A percentile compares a stretch with the other conserved stretches of the same genome.
These are phyloP conservation scores for Zizania palustris DNA, from an alignment of 202 grass and related monocot genomes.

Conservation along the genomic window DNA sequence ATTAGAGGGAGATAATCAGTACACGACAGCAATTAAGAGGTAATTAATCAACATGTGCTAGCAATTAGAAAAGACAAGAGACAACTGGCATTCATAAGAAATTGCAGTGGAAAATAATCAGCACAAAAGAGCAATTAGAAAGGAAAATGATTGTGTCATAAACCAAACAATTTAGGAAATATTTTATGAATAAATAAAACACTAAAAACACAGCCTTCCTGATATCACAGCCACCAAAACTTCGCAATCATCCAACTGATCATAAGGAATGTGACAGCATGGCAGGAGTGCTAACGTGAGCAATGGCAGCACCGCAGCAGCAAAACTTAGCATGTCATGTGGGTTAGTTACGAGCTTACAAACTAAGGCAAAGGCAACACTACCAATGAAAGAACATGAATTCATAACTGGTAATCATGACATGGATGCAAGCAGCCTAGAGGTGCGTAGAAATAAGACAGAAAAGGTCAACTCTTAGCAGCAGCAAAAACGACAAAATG, in stretches of 20 bases:
- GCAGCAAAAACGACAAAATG: slow-evolving; percentile 1
- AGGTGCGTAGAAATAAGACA: slow-evolving; percentile 9
- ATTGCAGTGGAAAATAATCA: too few relatives aligned
- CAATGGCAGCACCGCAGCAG: not conserved
- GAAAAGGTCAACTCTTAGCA: not conserved
- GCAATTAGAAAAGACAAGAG: too few relatives aligned
- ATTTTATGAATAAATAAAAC: not conserved
- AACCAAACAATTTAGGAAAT: not conserved
- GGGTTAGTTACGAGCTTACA: not conserved
- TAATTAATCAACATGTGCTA: too few relatives aligned
- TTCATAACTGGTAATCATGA: not conserved
- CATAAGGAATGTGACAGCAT: not conserved
- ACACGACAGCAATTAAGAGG: too few relatives aligned
- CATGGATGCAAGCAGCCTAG: not conserved
- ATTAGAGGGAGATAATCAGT: too few relatives aligned
- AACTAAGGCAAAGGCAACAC: not conserved
- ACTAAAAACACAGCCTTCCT: not conserved
- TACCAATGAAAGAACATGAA: slow-evolving; percentile 1
- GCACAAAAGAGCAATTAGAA: too few relatives aligned
- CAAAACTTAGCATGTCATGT: not conserved
- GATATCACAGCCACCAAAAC: not conserved
- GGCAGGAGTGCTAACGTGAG: not conserved
- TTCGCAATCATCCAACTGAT: slow-evolving; percentile 14
- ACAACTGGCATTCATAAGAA: too few relatives aligned
- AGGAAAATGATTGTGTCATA: not conserved